Percentiles rank a stretch among this genome's conserved stretches.
Conservation (phyloP, 208 protist genomes). For the Trypanosoma brucei region DNA sequence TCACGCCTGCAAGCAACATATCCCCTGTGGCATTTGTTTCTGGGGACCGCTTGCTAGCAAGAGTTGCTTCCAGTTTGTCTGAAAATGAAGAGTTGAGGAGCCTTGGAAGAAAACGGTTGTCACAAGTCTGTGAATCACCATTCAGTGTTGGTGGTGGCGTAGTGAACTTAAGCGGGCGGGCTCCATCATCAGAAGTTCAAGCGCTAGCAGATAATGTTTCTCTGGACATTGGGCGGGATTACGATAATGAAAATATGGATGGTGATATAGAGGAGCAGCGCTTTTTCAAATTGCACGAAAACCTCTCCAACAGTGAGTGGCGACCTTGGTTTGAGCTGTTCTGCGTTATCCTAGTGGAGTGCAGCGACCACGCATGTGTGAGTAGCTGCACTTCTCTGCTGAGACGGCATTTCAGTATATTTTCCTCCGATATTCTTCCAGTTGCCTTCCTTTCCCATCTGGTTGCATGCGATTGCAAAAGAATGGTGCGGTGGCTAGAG, state of each 20-base stretch:
- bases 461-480: slow-evolving; percentile 31
- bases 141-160: not conserved
- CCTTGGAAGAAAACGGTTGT: no score
- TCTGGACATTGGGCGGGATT: not conserved
- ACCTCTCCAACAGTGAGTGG: slow-evolving; percentile 44
- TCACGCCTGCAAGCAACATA: no score
- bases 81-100: no score
- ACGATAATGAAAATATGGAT: slow-evolving; percentile 12
- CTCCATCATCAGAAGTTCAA: not conserved
- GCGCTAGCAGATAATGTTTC: not conserved
- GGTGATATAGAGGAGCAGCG: slow-evolving; percentile 19
- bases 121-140: no score
- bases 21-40: no score
- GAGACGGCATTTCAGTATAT: slow-evolving; percentile 50
- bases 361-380: slow-evolving; percentile 48
- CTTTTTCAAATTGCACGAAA: slow-evolving; percentile 45
- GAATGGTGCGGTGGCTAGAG: slow-evolving; percentile 45
- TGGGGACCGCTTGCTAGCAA: no score
- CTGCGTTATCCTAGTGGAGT: slow-evolving; percentile 45
- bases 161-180: not conserved
- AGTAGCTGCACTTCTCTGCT: slow-evolving; percentile 52
- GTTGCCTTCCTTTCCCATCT: slow-evolving; percentile 70
- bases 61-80: no score
- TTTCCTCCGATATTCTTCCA: slow-evolving; percentile 66
- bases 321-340: slow-evolving; percentile 70